Percentiles rank a stretch among this genome's conserved stretches.
phyloP scores from a whole-genome alignment of 257 asterid species.

The Solanum sitiens region DNA sequence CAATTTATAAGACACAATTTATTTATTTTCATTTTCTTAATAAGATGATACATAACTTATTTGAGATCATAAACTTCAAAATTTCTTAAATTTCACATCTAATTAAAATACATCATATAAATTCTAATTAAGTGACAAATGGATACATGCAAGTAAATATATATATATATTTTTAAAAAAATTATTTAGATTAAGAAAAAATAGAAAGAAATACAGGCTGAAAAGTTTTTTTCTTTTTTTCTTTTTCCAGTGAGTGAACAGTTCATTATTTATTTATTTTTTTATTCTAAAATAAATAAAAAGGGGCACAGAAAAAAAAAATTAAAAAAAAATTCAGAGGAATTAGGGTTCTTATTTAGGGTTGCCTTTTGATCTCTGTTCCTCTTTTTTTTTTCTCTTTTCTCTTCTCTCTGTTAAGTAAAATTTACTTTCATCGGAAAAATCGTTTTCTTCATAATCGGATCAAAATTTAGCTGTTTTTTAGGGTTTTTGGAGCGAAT shows the following conservation, averaged over 20 bases:
- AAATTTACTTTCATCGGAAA: neutral
- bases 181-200: no score
- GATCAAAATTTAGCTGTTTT: neutral
- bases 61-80: no score
- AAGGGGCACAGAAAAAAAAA: neutral
- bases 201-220: neutral
- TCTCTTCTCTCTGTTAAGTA: neutral
- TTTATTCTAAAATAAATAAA: neutral
- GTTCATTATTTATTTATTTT: neutral
- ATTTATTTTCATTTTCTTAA: neutral
- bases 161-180: no score
- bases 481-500: constrained; percentile 7
- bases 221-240: no score
- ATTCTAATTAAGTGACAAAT: neutral
- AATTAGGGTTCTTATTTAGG: constrained; percentile 20
- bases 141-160: neutral
- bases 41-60: no score
- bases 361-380: constrained; percentile 10
- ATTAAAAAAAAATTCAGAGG: neutral
- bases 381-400: neutral
- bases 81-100: no score
- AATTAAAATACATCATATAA: neutral
- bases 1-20: no score
- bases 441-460: neutral
- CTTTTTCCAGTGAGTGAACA: neutral